phyloP scores from a whole-genome alignment of 2,329 filamentous ascomycete genomes.

The Dryadomyces quercivorus region DNA sequence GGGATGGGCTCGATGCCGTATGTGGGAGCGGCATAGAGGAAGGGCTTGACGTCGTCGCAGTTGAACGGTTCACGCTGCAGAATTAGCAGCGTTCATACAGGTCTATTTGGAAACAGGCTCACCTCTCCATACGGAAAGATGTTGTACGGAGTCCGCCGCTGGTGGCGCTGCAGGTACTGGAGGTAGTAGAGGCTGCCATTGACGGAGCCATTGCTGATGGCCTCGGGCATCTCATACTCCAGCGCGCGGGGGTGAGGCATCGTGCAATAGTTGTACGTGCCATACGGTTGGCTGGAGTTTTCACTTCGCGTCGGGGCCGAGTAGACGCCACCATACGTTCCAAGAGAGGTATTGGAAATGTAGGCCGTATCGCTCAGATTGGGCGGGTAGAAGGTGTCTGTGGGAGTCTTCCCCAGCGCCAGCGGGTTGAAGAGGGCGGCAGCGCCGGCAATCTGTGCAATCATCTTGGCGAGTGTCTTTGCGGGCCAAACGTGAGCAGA shows the following conservation, averaged over 20 bases:
- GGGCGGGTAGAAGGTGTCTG: slow-evolving; percentile 1
- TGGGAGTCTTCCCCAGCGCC: neutral
- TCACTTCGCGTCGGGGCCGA: neutral
- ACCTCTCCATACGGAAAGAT: slow-evolving; percentile 3
- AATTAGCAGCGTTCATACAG: neutral
- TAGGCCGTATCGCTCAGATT: neutral
- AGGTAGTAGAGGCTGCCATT: slow-evolving; percentile 1
- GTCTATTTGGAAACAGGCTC: neutral
- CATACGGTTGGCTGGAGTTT: neutral
- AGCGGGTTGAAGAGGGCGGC: neutral
- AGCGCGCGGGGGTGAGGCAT: slow-evolving; percentile 3
- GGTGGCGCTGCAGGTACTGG: slow-evolving; percentile 3
- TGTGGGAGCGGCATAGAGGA: neutral
- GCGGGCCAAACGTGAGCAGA: too few species aligned
- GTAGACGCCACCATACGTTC: slow-evolving; percentile 3
- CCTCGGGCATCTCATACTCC: slow-evolving; percentile 1
- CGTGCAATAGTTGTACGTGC: slow-evolving; percentile 4
- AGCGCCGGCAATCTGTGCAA: neutral
- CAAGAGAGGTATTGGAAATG: slow-evolving; percentile 1
- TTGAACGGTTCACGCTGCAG: neutral
- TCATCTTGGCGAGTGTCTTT: neutral
- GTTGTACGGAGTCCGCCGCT: slow-evolving; percentile 6
- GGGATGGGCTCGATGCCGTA: neutral
- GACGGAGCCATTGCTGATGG: neutral
- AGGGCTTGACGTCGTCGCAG: neutral